Base-by-base conservation (phyloP, 495 filamentous ascomycete genomes). In the Parathielavia appendiculata region DNA sequence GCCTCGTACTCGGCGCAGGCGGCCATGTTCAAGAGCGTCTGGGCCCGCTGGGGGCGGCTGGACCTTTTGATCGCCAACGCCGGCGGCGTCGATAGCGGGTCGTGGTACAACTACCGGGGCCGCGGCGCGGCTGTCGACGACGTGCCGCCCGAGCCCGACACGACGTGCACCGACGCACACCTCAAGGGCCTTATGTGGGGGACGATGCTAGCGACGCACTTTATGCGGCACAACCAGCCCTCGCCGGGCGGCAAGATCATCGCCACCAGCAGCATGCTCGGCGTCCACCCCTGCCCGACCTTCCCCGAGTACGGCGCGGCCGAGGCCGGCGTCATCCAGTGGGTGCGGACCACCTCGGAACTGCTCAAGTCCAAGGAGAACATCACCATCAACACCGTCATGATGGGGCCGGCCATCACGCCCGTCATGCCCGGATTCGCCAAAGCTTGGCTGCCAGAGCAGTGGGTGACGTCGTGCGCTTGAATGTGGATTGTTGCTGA, bases 61-160 rank as follows among this genome's bases (percentile, higher is more conserved):
- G 72, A 77, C 61, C 69, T 72, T n/a, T 58, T 77, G 11, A 71
- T 69, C 49, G 72, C 73, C 10, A 77, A 75, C 61, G 74, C 73
- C 35, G 74, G 74, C 1, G 69, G 68, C 48, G 69, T 71, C 1
- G 74, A 77, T 62, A 54, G 51, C 26, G 53, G 36, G 32, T 60
- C 62, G 20, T 43, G 19, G 43, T 59, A 63, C 53, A 59, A 56
- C 52, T 58, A 54, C 40, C 22, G 56, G 1, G 17, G 51, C 1
- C 51, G 52, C n/a, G 47, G 40, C 14, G 62, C 39, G 0, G 38
- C 26, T n/a, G 39, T 60, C 14, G 39, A 54, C 34, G 69, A 66
- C n/a, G 59, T 75, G 23, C 73, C 73, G 12, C 71, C 73, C 4
- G 63, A 67, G 47, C 74, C 74, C 35, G 60, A 73, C 53, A 55